These are phyloP conservation scores for Hylodesmum podocarpum DNA, from an alignment of 306 rosid genomes.

Conservation along the genomic window DNA sequence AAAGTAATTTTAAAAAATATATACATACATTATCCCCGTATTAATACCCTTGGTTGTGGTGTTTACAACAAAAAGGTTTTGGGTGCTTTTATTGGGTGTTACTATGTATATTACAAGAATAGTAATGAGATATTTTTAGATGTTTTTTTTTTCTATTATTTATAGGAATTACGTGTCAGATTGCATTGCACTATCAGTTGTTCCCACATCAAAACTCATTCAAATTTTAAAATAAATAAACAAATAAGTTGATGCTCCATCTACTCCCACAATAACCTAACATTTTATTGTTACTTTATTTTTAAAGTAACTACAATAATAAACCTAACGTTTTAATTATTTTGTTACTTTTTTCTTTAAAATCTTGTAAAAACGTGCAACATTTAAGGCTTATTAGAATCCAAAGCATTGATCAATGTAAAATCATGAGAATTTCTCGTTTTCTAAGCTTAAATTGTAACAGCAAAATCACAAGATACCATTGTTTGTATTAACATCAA, in stretches of 20 bases:
- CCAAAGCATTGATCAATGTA: background rate
- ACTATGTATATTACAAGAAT: background rate
- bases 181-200: conserved; percentile 18
- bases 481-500: background rate
- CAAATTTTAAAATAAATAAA: background rate
- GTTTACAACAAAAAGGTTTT: background rate
- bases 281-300: background rate
- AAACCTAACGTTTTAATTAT: background rate
- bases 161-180: conserved; percentile 2
- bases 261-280: background rate
- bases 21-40: too few species aligned
- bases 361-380: background rate
- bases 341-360: background rate
- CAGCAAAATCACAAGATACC: background rate
- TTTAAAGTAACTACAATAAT: too few species aligned
- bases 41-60: too few species aligned
- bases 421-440: background rate
- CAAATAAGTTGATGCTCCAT: conserved; percentile 6
- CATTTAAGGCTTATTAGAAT: background rate
- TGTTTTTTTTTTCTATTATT: background rate
- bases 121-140: background rate
- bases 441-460: background rate
- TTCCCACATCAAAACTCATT: conserved; percentile 14
- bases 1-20: too few species aligned
- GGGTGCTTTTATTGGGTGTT: background rate